Evolutionary conservation across 441 rosid genomes (phyloP).

Genomic region (Flueggea neowawraea): DNA sequence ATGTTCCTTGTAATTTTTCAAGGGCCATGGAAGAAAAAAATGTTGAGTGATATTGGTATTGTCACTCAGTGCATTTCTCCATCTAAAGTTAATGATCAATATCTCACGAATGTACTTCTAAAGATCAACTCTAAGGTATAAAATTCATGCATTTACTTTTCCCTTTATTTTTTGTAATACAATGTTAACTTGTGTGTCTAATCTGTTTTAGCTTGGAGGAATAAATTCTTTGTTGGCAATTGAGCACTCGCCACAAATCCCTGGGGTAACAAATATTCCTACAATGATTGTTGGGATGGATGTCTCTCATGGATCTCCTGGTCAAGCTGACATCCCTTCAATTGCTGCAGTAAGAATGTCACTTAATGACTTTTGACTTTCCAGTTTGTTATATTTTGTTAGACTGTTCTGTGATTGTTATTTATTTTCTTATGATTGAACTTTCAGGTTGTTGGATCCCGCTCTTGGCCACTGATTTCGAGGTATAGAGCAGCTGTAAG

Average conservation of each 20-base stretch:
- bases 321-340: slow-evolving; percentile 72
- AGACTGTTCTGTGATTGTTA: not conserved
- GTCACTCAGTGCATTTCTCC: slow-evolving; percentile 91
- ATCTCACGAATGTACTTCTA: slow-evolving; percentile 87
- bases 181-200: slow-evolving; percentile 8
- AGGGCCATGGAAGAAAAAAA: slow-evolving; percentile 95
- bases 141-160: no score
- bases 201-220: slow-evolving; percentile 74
- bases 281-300: slow-evolving; percentile 98
- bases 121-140: slow-evolving; percentile 88
- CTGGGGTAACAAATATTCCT: slow-evolving; percentile 59
- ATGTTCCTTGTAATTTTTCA: slow-evolving; percentile 18
- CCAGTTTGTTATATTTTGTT: not conserved
- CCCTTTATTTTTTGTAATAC: no score
- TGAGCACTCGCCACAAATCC: slow-evolving; percentile 48
- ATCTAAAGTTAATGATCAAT: slow-evolving; percentile 61
- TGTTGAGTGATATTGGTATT: slow-evolving; percentile 70
- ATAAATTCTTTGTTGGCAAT: slow-evolving; percentile 82
- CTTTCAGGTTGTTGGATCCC: slow-evolving; percentile 92
- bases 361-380: not conserved
- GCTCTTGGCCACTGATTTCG: slow-evolving; percentile 80
- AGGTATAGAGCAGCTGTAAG: slow-evolving; percentile 93
- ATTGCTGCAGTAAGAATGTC: slow-evolving; percentile 64
- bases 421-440: slow-evolving; percentile 10
- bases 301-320: slow-evolving; percentile 96